phyloP scores from a whole-genome alignment of 331 rosid genomes.

The Dryas integrifolia region DNA sequence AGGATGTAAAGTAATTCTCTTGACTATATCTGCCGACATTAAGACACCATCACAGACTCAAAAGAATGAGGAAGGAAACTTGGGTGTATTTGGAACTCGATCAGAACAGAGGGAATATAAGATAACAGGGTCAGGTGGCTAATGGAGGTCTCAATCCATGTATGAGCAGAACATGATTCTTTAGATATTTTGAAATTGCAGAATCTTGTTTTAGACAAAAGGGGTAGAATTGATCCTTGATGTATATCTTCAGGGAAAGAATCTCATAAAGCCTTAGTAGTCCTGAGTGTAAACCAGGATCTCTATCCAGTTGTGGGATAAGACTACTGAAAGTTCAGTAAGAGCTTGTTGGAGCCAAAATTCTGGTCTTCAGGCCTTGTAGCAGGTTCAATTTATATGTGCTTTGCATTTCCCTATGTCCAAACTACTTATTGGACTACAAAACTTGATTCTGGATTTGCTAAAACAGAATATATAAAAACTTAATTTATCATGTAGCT shows the following conservation, averaged over 20 bases:
- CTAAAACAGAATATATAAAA: no score
- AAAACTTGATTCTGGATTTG: no score
- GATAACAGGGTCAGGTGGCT: neutral
- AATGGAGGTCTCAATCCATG: constrained; percentile 2
- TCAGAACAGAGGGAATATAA: neutral
- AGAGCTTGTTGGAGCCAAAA: no score
- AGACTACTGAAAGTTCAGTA: no score
- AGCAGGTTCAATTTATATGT: no score
- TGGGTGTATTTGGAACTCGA: neutral
- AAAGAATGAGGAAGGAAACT: neutral
- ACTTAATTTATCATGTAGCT: neutral
- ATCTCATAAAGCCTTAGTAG: neutral
- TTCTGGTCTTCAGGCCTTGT: no score
- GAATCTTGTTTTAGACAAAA: constrained; percentile 5
- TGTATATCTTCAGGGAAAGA: neutral
- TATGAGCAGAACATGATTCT: constrained; percentile 26
- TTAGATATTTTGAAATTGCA: neutral
- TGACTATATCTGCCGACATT: neutral
- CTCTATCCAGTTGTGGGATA: no score
- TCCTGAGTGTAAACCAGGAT: no score
- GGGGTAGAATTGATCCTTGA: constrained; percentile 14
- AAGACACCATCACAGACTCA: neutral
- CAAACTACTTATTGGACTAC: no score
- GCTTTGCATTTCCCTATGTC: no score
- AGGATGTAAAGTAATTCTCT: neutral